A percentile compares a stretch with the other conserved stretches of the same genome.
phyloP scores from a whole-genome alignment of 257 asterid genomes.

The Rauvolfia tetraphylla region DNA sequence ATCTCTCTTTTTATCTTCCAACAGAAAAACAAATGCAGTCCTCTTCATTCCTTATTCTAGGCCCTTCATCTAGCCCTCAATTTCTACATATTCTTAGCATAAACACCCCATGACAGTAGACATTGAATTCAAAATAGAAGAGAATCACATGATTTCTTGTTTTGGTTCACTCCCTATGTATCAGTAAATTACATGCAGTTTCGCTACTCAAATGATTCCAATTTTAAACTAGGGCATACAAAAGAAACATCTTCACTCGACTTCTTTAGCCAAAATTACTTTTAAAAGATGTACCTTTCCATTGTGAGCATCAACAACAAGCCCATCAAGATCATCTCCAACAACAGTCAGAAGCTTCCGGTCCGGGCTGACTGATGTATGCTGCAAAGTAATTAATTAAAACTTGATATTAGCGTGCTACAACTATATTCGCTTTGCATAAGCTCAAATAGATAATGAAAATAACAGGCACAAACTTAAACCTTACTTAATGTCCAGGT shows the following conservation, averaged over 20 bases:
- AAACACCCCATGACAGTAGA: not conserved
- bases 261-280: not conserved
- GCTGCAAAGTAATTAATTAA: slow-evolving; percentile 40
- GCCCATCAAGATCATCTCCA: slow-evolving; percentile 62
- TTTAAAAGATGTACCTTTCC: slow-evolving; percentile 50
- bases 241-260: not conserved
- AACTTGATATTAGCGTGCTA: not conserved
- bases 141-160: not conserved
- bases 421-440: not conserved
- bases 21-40: not conserved
- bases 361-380: slow-evolving; percentile 69
- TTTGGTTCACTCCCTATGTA: not conserved
- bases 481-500: too few species aligned
- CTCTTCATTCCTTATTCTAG: not conserved
- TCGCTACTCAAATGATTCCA: not conserved
- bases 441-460: not conserved
- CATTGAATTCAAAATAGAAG: not conserved
- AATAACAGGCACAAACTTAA: not conserved
- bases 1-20: not conserved
- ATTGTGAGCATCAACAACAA: slow-evolving; percentile 56
- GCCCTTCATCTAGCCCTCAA: too few species aligned
- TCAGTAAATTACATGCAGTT: not conserved
- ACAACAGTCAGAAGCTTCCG: slow-evolving; percentile 60
- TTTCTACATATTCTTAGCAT: too few species aligned
- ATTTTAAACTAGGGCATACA: not conserved